phyloP scores from a whole-genome alignment of 139 green algal genomes.

The Mychonastes homosphaera region DNA sequence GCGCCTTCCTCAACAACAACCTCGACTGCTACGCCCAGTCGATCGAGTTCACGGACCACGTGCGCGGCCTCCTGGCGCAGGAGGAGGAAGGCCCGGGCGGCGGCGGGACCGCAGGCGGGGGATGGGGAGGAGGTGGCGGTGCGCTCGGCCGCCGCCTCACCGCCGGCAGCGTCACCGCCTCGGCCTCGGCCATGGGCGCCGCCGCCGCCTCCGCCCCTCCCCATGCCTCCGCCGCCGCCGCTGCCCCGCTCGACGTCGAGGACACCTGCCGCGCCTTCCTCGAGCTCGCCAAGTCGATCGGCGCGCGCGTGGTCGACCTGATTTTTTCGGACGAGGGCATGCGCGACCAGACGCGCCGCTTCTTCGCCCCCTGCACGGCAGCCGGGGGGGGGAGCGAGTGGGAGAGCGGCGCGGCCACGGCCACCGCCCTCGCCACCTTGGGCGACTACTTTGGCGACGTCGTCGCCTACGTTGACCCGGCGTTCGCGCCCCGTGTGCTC shows the following conservation, averaged over 20 bases:
- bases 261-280: slow-evolving; percentile 54
- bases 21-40: slow-evolving; percentile 66
- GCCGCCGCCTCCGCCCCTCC: neutral
- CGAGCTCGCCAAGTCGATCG: slow-evolving; percentile 40
- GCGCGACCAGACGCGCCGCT: slow-evolving; percentile 29
- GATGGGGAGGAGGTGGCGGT: neutral
- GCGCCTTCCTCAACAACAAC: slow-evolving; percentile 72
- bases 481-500: slow-evolving; percentile 25
- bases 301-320: slow-evolving; percentile 20
- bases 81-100: slow-evolving; percentile 12
- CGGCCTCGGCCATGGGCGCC: neutral
- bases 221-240: neutral
- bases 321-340: slow-evolving; percentile 41
- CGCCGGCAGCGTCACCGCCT: neutral
- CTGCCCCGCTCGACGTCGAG: slow-evolving; percentile 46
- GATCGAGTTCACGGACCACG: slow-evolving; percentile 56
- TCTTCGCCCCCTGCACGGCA: slow-evolving; percentile 31
- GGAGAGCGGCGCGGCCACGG: slow-evolving; percentile 32
- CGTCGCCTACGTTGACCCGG: slow-evolving; percentile 18
- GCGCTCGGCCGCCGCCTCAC: too few species aligned
- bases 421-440: slow-evolving; percentile 65
- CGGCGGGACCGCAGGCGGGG: slow-evolving; percentile 14
- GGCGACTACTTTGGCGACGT: slow-evolving; percentile 23
- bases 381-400: slow-evolving; percentile 44
- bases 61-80: slow-evolving; percentile 28